Conservation (phyloP, 116 monocot genomes). For the Papilionanthe hybrid region DNA sequence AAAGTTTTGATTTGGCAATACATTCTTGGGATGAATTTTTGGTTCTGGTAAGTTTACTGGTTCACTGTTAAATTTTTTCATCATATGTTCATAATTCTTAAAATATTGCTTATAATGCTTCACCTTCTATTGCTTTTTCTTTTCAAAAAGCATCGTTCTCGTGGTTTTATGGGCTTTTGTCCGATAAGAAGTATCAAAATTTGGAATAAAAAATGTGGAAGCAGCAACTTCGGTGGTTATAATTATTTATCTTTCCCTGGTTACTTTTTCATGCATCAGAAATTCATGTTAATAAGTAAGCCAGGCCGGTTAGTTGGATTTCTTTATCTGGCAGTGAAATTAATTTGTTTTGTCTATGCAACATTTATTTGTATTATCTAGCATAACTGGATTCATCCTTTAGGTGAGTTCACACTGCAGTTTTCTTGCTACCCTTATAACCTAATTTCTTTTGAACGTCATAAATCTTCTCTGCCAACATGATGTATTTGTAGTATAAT, state of each 20-base stretch:
- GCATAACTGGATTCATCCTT: not conserved
- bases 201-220: not conserved
- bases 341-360: not conserved
- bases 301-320: not conserved
- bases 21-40: conserved; percentile 85
- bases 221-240: not conserved
- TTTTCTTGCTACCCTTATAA: not conserved
- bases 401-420: not conserved
- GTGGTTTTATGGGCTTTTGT: not conserved
- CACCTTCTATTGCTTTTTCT: not conserved
- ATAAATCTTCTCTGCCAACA: not conserved
- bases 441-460: not conserved
- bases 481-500: not conserved
- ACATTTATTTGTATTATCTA: not conserved
- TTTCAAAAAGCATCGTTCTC: not conserved
- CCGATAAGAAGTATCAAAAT: not conserved
- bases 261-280: not conserved
- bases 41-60: conserved; percentile 40
- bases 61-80: not conserved
- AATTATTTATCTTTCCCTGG: not conserved
- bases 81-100: not conserved
- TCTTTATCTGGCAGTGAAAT: not conserved
- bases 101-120: not conserved
- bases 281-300: not conserved
- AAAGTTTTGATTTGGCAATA: conserved; percentile 58